These are phyloP conservation scores for Globisporangium parvum DNA, from an alignment of 352 stramenopile species.

Conservation along the genomic window DNA sequence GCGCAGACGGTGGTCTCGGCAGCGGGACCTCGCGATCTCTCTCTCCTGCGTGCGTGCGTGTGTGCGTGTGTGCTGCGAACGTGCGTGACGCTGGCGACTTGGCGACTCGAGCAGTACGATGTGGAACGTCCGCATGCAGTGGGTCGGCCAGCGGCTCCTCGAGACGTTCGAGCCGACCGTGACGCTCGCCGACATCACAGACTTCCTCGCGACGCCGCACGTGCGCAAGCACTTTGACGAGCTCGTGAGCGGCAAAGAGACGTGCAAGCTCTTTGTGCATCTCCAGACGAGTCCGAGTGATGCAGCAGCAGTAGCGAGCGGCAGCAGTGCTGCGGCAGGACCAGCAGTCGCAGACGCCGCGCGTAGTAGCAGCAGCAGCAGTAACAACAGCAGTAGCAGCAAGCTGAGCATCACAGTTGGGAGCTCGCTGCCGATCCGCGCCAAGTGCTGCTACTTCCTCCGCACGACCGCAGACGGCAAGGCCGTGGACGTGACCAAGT, in stretches of 20 bases:
- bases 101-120: constrained; percentile 21
- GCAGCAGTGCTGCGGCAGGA: no score
- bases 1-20: neutral
- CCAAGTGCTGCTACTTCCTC: constrained; percentile 85
- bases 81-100: neutral
- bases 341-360: neutral
- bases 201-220: constrained; percentile 46
- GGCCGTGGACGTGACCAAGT: constrained; percentile 61
- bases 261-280: constrained; percentile 76
- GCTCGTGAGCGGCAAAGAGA: constrained; percentile 61
- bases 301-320: no score
- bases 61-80: neutral
- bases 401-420: constrained; percentile 73
- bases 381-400: constrained; percentile 23
- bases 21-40: neutral
- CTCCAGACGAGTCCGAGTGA: constrained; percentile 27
- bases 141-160: constrained; percentile 64
- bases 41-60: neutral
- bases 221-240: constrained; percentile 77
- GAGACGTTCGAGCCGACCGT: constrained; percentile 77
- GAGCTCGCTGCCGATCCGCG: constrained; percentile 54
- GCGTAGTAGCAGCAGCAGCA: constrained; percentile 11
- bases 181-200: constrained; percentile 38
- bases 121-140: constrained; percentile 77
- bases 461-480: constrained; percentile 66